Evolutionary conservation across 768 basidiomycete genomes (phyloP), one percentile per base, ranked within the genome.

Genomic region (Trametes gibbosa): DNA sequence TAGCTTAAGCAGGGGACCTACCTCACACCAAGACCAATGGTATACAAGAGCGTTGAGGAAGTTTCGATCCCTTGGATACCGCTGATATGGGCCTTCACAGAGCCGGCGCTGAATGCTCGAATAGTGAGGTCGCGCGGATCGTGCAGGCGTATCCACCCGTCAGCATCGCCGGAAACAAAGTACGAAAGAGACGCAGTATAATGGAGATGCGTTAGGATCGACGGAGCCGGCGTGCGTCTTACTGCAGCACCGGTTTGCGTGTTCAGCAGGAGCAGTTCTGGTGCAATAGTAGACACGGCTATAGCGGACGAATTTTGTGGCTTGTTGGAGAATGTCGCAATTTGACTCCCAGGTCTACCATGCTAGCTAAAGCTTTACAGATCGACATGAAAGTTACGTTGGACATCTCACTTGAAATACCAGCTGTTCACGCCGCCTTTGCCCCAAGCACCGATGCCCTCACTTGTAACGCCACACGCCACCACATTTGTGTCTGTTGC

Each of bases 11-110:
- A 51, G 55, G 43, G 13, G 17, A 37, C 47, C 8, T 47, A 93
- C 95, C 92, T 87, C 73, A 92, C 79, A 2, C 89, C 88, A 74
- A 88, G 88, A 13, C 95, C 95, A 64, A 94, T 91, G 7, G 91
- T 92, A 67, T 90, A 92, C 39, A 90, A 81, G 63, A 86, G 83
- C 72, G 92, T 90, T 2, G 91, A 92, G 41, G 83, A 81, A 0
- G 81, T 81, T 64, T 93, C 89, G 23, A 97, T 78, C 24, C 90
- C 93, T 74, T 87, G 87, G 24, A 97, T 79, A 5, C 92, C 92
- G 53, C 86, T 85, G 23, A 81, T 77, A 74, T 98, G 95, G 0
- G 94, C 93, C 65, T 84, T 85, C 19, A 91, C 81, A 13, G 52
- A 46, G 16, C 29, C 54, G 9, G 48, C 73, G 10, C 73, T 76